Percentiles rank a stretch among this genome's conserved stretches.
phyloP scores from a whole-genome alignment of 305 asterid species.

The Fraxinus albicans region DNA sequence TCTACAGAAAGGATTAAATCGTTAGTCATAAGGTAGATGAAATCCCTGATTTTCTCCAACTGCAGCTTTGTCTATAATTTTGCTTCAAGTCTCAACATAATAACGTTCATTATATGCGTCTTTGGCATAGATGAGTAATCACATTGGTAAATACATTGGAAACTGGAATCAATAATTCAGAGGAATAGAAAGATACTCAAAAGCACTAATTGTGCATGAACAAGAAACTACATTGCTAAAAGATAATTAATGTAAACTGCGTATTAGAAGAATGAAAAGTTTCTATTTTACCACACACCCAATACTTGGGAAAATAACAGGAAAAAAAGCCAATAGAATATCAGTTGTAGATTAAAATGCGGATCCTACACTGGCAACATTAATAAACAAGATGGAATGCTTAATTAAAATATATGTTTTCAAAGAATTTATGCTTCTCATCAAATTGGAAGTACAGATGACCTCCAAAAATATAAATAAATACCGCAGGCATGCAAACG shows the following conservation, averaged over 20 bases:
- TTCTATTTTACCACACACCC: background rate
- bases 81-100: background rate
- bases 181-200: background rate
- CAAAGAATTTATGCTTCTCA: background rate
- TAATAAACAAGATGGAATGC: background rate
- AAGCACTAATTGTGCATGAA: constrained; percentile 3
- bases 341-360: background rate
- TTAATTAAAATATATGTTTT: background rate
- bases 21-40: background rate
- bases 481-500: background rate
- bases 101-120: background rate
- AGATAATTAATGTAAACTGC: background rate
- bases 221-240: background rate
- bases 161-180: background rate
- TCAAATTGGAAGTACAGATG: background rate
- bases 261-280: background rate
- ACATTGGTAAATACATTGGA: background rate
- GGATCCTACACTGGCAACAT: background rate
- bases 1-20: background rate
- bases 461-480: background rate
- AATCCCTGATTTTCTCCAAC: background rate
- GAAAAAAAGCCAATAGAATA: background rate
- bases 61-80: background rate
- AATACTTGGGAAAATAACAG: background rate
- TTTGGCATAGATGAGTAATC: background rate